Base-by-base conservation (phyloP, 495 filamentous ascomycete genomes). In the Trichodelitschia bisporula region DNA sequence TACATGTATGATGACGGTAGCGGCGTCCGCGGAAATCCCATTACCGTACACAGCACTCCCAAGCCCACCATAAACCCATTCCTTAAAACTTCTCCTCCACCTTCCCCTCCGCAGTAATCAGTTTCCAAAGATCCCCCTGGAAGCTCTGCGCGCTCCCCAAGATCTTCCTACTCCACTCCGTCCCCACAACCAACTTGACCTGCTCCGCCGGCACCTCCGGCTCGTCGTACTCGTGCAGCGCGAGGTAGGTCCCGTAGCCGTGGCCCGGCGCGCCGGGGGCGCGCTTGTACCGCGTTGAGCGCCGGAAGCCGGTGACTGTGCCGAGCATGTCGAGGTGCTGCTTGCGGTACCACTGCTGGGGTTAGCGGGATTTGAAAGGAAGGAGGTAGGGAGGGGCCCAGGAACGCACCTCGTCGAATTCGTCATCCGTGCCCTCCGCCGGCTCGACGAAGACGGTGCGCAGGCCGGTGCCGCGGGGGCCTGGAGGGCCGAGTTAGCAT, bases 401-500 rank as follows among this genome's bases (percentile, higher is more conserved):
- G n/a, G n/a, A n/a, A 26, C 42, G 39, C 41, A 39, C 41, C 17
- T 32, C 40, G 13, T 41, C 39, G 23, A 39, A 36, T 9, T 41
- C 41, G 6, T 14, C 18, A n/a, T 41, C 41, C 9, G 14, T 18
- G 9, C 23, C 34, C 19, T 19, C 36, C 5, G 28, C 29, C 8
- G 39, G 35, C 20, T 41, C 31, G 38, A 40, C 38, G 10, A 32
- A 34, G 4, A 39, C 34, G 9, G 31, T 32, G 4, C 39, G 28
- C 13, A 42, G 13, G 4, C 26, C 39, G 27, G 24, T 28, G 13
- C 15, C 34, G 17, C 11, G 10, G 13, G n/a, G n/a, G n/a, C n/a
- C n/a, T n/a, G n/a, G n/a, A n/a, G n/a, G n/a, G n/a, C n/a, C n/a
- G n/a, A n/a, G n/a, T n/a, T n/a, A n/a, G n/a, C n/a, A n/a, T n/a